Conservation (phyloP, 805 yeast genomes). For the Wickerhamomyces hampshirensis region DNA sequence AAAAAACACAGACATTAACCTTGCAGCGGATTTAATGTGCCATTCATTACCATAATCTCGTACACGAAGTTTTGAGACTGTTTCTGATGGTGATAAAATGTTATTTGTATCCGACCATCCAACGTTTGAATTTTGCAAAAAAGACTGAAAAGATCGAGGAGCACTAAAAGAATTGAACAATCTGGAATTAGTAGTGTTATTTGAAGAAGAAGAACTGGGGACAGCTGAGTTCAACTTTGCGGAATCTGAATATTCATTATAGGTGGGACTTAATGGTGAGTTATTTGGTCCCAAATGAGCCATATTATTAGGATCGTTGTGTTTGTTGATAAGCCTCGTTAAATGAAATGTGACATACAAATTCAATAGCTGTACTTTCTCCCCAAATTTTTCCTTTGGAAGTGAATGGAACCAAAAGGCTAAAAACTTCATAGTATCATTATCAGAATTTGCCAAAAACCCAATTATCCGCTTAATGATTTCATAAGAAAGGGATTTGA, state of each 20-base stretch:
- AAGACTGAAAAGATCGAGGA: not conserved
- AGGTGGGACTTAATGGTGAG: constrained; percentile 2
- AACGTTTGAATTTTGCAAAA: too few relatives aligned
- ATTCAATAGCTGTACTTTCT: constrained; percentile 64
- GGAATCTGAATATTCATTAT: constrained; percentile 5
- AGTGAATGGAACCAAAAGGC: constrained; percentile 52
- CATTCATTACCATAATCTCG: constrained; percentile 75
- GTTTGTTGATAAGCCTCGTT: constrained; percentile 40
- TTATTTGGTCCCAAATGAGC: not conserved
- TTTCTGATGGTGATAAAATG: too few relatives aligned
- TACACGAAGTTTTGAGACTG: constrained; percentile 37
- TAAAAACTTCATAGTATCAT: constrained; percentile 36
- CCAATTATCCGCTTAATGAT: constrained; percentile 68
- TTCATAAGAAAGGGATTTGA: constrained; percentile 58
- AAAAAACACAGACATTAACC: constrained; percentile 50
- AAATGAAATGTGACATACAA: constrained; percentile 76
- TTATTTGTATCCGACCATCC: too few relatives aligned
- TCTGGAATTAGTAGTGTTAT: too few relatives aligned
- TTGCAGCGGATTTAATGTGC: constrained; percentile 69
- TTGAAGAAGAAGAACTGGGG: too few relatives aligned
- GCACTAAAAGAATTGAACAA: constrained; percentile 6
- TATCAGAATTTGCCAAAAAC: constrained; percentile 47
- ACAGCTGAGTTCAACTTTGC: constrained; percentile 8
- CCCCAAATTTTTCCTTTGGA: constrained; percentile 37
- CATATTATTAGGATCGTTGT: not conserved